Conservation (phyloP, 106 monocot genomes). For the Dioscorea dumetorum region DNA sequence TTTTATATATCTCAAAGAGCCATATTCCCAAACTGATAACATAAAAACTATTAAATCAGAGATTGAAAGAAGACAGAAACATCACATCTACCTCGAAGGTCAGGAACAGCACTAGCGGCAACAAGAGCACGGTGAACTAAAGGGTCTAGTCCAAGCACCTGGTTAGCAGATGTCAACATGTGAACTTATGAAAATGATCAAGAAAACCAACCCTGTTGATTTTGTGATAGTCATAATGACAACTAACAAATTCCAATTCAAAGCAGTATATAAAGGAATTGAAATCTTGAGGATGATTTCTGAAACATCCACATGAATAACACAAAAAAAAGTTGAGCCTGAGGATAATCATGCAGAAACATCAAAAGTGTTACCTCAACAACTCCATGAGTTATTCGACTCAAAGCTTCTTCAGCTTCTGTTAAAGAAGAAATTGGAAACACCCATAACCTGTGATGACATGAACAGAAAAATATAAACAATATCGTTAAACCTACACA, state of each 20-base stretch:
- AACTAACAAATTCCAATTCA: neutral
- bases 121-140: constrained; percentile 65
- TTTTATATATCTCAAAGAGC: too few relatives aligned
- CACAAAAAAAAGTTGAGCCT: neutral
- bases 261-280: neutral
- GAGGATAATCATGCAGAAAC: too few relatives aligned
- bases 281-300: neutral
- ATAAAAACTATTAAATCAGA: too few relatives aligned
- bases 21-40: too few relatives aligned
- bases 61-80: neutral
- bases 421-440: constrained; percentile 70
- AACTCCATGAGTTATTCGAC: constrained; percentile 30
- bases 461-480: constrained; percentile 5
- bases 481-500: neutral
- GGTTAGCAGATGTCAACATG: constrained; percentile 11
- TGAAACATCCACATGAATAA: neutral
- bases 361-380: constrained; percentile 49
- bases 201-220: neutral
- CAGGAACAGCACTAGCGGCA: constrained; percentile 43
- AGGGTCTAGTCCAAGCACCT: constrained; percentile 67
- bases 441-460: constrained; percentile 65
- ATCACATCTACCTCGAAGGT: constrained; percentile 54
- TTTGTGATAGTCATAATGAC: neutral
- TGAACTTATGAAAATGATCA: constrained; percentile 1
- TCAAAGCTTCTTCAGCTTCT: constrained; percentile 62